phyloP scores from a whole-genome alignment of 176 grass and related monocot species.

The Rhynchospora pubera region DNA sequence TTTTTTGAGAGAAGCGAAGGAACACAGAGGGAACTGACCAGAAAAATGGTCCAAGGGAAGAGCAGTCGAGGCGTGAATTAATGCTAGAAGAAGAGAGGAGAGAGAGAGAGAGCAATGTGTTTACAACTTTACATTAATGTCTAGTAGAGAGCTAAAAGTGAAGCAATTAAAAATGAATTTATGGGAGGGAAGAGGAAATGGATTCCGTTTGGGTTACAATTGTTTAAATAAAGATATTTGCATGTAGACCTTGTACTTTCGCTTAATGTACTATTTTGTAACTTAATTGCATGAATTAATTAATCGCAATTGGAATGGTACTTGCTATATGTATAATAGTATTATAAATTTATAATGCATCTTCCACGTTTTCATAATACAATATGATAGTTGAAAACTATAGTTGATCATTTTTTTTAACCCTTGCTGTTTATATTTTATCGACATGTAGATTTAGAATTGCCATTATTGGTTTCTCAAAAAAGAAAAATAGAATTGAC shows the following conservation, averaged over 20 bases:
- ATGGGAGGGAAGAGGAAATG: constrained; percentile 24
- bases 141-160: constrained; percentile 2
- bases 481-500: too few relatives aligned
- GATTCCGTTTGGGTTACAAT: background rate
- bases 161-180: constrained; percentile 25
- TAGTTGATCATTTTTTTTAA: background rate
- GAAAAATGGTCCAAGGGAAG: constrained; percentile 14
- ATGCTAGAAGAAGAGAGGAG: background rate
- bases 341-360: background rate
- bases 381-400: background rate
- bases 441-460: background rate
- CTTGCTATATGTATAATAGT: background rate
- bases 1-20: constrained; percentile 14
- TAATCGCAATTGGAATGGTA: background rate
- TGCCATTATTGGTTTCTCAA: background rate
- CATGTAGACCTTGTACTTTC: background rate
- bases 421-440: background rate
- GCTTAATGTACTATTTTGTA: background rate
- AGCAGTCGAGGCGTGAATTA: constrained; percentile 15
- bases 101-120: constrained; percentile 3
- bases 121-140: constrained; percentile 15
- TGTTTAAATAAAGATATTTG: background rate
- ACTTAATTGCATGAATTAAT: background rate
- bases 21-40: constrained; percentile 2
- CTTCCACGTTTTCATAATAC: background rate